Percentiles rank a stretch among this genome's conserved stretches.
phyloP scores from a whole-genome alignment of 2,329 filamentous ascomycete genomes.

The Colletotrichum tropicicola region DNA sequence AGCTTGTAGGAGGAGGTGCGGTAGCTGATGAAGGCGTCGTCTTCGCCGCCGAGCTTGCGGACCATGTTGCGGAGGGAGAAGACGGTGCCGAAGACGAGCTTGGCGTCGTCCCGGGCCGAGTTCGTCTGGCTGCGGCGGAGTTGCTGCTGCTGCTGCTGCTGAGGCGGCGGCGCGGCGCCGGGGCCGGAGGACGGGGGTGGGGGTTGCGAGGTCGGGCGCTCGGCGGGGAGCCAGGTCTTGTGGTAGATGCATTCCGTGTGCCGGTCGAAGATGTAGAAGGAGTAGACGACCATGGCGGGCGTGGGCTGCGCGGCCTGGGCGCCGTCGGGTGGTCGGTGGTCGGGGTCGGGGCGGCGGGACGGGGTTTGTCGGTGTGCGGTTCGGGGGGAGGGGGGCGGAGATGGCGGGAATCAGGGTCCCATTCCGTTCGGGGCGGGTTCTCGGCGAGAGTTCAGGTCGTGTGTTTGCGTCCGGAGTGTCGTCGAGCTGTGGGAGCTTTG shows the following conservation, averaged over 20 bases:
- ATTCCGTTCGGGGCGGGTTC: neutral
- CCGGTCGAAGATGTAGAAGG: conserved; percentile 98
- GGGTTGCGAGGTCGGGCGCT: conserved; percentile 49
- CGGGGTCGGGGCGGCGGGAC: neutral
- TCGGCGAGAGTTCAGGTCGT: neutral
- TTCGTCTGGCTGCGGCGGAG: conserved; percentile 7
- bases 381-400: neutral
- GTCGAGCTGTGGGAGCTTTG: conserved; percentile 1
- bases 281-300: conserved; percentile 86
- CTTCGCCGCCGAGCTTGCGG: conserved; percentile 90
- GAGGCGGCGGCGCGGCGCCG: conserved; percentile 24
- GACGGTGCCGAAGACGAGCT: conserved; percentile 95
- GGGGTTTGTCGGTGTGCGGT: neutral
- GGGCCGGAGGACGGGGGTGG: conserved; percentile 38
- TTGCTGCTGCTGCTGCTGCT: conserved; percentile 19
- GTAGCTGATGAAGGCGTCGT: conserved; percentile 95
- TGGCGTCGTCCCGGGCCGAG: conserved; percentile 80
- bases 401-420: conserved; percentile 1
- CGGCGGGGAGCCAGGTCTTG: conserved; percentile 76
- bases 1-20: conserved; percentile 96
- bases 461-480: neutral
- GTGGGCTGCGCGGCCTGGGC: neutral
- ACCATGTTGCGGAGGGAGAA: conserved; percentile 98
- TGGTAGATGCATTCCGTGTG: conserved; percentile 99
- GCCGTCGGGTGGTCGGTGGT: neutral